phyloP scores from a whole-genome alignment of 2,329 filamentous ascomycete species.

The Gaeumannomyces sp. region DNA sequence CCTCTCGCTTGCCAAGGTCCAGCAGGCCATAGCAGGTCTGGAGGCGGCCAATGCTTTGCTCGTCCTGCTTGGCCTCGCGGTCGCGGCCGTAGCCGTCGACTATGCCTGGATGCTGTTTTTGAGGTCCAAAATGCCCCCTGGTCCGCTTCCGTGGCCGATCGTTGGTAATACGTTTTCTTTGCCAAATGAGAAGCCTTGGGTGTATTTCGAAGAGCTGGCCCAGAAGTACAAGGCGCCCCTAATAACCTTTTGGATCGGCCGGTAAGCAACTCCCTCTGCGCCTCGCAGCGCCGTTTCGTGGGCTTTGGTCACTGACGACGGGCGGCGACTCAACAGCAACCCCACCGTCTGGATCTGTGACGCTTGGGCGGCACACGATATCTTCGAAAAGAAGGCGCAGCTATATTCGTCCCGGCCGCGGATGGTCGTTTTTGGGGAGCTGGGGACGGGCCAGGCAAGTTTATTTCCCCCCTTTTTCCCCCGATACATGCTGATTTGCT shows the following conservation, averaged over 20 bases:
- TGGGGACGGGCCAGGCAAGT: constrained; percentile 32
- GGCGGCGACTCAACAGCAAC: constrained; percentile 19
- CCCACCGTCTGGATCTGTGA: constrained; percentile 43
- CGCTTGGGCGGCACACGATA: constrained; percentile 42
- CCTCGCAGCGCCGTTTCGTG: too few relatives aligned
- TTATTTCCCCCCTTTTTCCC: too few relatives aligned
- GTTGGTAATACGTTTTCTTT: constrained; percentile 51
- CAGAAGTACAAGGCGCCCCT: constrained; percentile 41
- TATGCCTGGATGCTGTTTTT: constrained; percentile 44
- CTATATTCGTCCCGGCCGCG: constrained; percentile 45
- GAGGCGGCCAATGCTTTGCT: constrained; percentile 16
- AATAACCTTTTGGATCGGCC: constrained; percentile 52
- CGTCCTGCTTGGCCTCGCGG: constrained; percentile 19
- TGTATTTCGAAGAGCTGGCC: constrained; percentile 49
- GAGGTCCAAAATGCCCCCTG: constrained; percentile 45
- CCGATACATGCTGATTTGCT: too few relatives aligned
- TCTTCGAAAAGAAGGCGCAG: constrained; percentile 48
- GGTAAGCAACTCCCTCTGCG: constrained; percentile 21
- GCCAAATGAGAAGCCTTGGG: constrained; percentile 49
- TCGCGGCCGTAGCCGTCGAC: constrained; percentile 29
- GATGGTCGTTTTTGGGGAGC: constrained; percentile 41
- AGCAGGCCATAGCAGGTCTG: constrained; percentile 17
- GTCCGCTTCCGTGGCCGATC: constrained; percentile 46
- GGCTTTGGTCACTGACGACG: not conserved
- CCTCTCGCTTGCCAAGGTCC: constrained; percentile 19